phyloP scores from a whole-genome alignment of 139 green algal genomes.

The Chlorella sp. region DNA sequence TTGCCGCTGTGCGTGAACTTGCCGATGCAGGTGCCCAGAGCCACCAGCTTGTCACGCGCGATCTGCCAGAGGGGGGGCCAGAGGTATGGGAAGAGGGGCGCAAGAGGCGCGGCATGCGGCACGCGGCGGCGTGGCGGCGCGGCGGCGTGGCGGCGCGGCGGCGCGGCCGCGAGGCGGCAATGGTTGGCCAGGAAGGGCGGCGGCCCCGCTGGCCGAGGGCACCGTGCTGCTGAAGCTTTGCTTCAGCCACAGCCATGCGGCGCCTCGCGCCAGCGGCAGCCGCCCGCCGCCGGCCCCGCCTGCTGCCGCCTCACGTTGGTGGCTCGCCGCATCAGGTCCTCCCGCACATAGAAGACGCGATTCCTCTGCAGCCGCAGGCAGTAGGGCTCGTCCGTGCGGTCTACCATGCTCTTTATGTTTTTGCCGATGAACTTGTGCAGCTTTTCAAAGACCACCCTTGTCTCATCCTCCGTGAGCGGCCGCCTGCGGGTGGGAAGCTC shows the following conservation, averaged over 20 bases:
- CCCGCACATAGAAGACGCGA: conserved; percentile 95
- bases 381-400: conserved; percentile 77
- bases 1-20: conserved; percentile 98
- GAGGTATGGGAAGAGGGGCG: not conserved
- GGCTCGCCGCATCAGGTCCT: conserved; percentile 87
- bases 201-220: no score
- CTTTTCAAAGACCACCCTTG: conserved; percentile 97
- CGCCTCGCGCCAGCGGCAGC: no score
- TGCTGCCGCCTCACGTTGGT: conserved; percentile 77
- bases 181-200: no score
- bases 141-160: no score
- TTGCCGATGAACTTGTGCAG: conserved; percentile 98
- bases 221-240: no score
- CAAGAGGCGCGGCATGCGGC: no score
- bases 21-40: conserved; percentile 90
- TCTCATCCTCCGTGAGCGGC: conserved; percentile 77
- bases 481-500: no score
- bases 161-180: no score
- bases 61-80: conserved; percentile 76
- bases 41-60: conserved; percentile 87
- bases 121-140: no score
- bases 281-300: no score
- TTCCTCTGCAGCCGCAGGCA: conserved; percentile 94
- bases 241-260: no score
- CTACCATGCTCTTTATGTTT: conserved; percentile 92